Percentiles rank a stretch among this genome's conserved stretches.
These are phyloP conservation scores for Kalmusia sp. DNA, from an alignment of 2,329 filamentous ascomycete genomes.

Conservation along the genomic window DNA sequence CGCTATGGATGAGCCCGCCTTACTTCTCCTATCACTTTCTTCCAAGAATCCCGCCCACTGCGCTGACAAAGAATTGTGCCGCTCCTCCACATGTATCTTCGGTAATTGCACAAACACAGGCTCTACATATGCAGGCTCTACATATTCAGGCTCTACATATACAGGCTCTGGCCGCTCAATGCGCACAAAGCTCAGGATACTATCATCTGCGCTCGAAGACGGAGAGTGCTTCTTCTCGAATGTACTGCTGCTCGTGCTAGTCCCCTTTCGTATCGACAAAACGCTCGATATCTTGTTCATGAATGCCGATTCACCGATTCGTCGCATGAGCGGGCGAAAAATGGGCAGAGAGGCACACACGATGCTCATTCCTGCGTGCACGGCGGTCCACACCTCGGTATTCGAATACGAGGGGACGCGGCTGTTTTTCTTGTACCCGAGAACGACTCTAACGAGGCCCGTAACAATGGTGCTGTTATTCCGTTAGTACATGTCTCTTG, in stretches of 20 bases:
- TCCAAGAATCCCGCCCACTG: constrained; percentile 7
- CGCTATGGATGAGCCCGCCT: not conserved
- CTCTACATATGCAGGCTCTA: not conserved
- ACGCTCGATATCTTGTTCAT: not conserved
- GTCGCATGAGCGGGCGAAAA: constrained; percentile 6
- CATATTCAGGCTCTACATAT: not conserved
- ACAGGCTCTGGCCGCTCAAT: not conserved
- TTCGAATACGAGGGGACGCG: constrained; percentile 7
- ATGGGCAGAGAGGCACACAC: constrained; percentile 10
- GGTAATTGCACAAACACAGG: not conserved
- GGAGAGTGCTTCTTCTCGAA: not conserved
- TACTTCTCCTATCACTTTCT: not conserved
- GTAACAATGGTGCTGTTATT: constrained; percentile 4
- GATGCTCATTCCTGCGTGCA: constrained; percentile 12
- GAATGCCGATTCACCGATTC: not conserved
- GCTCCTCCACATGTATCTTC: constrained; percentile 4
- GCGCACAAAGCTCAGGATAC: constrained; percentile 1
- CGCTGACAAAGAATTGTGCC: constrained; percentile 2
- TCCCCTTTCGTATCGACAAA: not conserved
- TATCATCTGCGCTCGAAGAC: not conserved
- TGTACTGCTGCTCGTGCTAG: not conserved
- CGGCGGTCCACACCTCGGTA: constrained; percentile 7
- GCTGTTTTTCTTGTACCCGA: constrained; percentile 1
- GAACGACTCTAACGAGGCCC: constrained; percentile 6
- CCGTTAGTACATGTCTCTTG: not conserved